phyloP scores from a whole-genome alignment of 345 rosid species.

The Aquilaria sinensis region DNA sequence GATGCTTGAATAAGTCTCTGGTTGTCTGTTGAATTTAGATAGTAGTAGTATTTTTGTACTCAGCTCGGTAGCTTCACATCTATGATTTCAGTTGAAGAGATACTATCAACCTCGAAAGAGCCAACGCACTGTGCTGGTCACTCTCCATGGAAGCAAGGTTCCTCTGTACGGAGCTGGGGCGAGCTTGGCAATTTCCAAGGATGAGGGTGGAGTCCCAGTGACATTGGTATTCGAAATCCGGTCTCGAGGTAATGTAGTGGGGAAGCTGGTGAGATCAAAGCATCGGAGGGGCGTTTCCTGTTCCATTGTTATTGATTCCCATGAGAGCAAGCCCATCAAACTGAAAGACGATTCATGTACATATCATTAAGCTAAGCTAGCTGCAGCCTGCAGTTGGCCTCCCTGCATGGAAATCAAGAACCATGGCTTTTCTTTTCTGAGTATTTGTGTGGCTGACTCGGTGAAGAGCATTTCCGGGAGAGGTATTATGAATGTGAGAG shows the following conservation, averaged over 20 bases:
- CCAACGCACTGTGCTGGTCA: constrained; percentile 32
- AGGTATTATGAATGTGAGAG: not conserved
- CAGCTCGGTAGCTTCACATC: not conserved
- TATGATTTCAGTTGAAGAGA: constrained; percentile 47
- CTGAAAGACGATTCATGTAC: constrained; percentile 33
- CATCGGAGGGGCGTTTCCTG: constrained; percentile 46
- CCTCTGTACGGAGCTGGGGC: constrained; percentile 87
- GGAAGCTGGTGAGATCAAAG: constrained; percentile 61
- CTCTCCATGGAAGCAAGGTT: constrained; percentile 43
- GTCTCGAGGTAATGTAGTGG: constrained; percentile 71
- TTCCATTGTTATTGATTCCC: constrained; percentile 47
- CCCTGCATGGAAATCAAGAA: too few species aligned
- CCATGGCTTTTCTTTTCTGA: too few species aligned
- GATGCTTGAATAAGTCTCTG: too few species aligned
- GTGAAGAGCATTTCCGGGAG: not conserved
- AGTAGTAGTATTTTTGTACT: too few species aligned
- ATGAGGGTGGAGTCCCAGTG: constrained; percentile 44
- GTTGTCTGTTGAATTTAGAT: too few species aligned
- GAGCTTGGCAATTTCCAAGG: constrained; percentile 29
- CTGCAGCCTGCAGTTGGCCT: too few species aligned
- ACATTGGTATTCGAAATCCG: constrained; percentile 48
- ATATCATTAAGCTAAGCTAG: constrained; percentile 15
- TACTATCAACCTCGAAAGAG: constrained; percentile 85
- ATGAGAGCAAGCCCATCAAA: constrained; percentile 40
- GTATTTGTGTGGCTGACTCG: too few species aligned